Base-by-base conservation (phyloP, 1,284 basidiomycete species). In the Sanghuangporus baumii region DNA sequence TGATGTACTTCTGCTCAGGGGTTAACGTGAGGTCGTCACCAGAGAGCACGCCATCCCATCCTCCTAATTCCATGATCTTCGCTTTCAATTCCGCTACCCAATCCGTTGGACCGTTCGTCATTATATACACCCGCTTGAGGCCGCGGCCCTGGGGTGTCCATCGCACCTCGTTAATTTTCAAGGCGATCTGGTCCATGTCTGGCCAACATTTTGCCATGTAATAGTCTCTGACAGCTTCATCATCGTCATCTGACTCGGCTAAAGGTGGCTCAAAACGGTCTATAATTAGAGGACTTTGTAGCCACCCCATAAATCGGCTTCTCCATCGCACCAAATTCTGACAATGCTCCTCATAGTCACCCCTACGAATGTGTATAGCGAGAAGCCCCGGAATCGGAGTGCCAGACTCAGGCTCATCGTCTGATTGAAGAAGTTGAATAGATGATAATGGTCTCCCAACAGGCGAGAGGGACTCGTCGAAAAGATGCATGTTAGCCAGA, bases 341-440 rank as follows among this genome's bases (percentile, higher is more conserved):
- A 65, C 86, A 87, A 66, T 86, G 84, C 2, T 74, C 68, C 54
- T 75, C 62, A 68, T 80, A 88, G 70, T 87, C 85, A 3, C 86
- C 86, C 23, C 86, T 74, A 0, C 86, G 81, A 20, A 87, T 68
- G 64, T 88, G 85, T 5, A 88, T 69, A 2, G 79, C 85, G 6
- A 88, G 71, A 1, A 85, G 72, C n/a, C 79, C 80, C 0, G 73
- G 69, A 48, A 61, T 57, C 9, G 43, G 43, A 12, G 36, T 50
- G 18, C 43, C 46, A 31, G 41, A 38, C 14, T 61, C 54, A 8
- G 31, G 18, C 9, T 34, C 48, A 23, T 61, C 55, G 46, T 48
- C 31, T 18, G 47, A 6, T 26, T 59, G 46, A 8, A 50, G 23
- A 11, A 38, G 16, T 14, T 36, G 31, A 48, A 47, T 37, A 8